phyloP scores from a whole-genome alignment of 305 asterid species.

The Fraxinus platypoda region DNA sequence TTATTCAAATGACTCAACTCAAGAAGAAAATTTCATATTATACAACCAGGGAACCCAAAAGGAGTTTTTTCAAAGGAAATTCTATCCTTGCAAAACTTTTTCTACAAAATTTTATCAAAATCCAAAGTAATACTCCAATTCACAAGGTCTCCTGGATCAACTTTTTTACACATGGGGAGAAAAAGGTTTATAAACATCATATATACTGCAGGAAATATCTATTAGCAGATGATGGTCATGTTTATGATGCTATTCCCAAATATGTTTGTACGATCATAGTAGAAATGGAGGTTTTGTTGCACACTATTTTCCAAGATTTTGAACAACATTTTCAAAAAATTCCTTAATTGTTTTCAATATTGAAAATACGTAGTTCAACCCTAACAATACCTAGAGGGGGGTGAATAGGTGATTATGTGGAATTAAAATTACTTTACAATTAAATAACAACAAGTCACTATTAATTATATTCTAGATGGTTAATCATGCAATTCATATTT shows the following conservation, averaged over 20 bases:
- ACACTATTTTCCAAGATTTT: no score
- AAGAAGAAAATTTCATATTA: neutral
- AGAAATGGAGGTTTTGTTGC: constrained; percentile 30
- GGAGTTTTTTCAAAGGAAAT: neutral
- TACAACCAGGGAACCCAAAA: neutral
- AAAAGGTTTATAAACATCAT: neutral
- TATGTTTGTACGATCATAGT: constrained; percentile 26
- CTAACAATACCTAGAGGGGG: no score
- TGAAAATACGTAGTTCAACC: no score
- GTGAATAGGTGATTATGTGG: no score
- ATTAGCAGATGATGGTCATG: constrained; percentile 22
- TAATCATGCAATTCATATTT: no score
- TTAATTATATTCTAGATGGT: no score
- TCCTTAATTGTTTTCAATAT: no score
- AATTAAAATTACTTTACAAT: no score
- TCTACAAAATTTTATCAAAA: neutral
- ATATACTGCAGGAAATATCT: neutral
- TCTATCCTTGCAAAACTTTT: neutral
- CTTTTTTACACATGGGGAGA: neutral
- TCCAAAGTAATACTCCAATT: no score
- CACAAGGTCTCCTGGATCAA: no score
- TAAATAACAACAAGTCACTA: no score
- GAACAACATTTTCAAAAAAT: no score
- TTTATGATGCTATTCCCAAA: constrained; percentile 20
- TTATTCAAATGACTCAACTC: neutral